phyloP scores from a whole-genome alignment of 225 moss, liverwort and hornwort species.

The Sphagnum tenellum region DNA sequence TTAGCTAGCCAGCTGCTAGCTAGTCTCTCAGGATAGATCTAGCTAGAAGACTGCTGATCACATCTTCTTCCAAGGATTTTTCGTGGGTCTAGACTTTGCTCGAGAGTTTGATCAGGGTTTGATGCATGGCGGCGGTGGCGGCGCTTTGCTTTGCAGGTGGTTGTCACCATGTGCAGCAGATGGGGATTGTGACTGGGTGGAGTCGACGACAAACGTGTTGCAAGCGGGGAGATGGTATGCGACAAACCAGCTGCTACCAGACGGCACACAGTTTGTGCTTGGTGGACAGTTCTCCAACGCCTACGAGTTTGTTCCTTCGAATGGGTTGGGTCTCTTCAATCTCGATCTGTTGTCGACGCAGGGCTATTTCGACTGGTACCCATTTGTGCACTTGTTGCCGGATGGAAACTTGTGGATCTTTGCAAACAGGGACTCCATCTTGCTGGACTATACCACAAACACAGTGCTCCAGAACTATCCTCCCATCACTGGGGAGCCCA shows the following conservation, averaged over 20 bases:
- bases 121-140: no score
- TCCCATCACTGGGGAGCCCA: constrained; percentile 25
- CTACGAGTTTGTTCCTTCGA: constrained; percentile 26
- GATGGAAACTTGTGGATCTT: constrained; percentile 36
- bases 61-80: no score
- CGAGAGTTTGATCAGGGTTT: no score
- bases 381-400: constrained; percentile 34
- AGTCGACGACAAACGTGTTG: constrained; percentile 4
- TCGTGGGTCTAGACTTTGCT: no score
- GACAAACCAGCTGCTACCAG: constrained; percentile 35
- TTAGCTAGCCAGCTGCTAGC: background rate
- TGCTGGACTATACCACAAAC: constrained; percentile 26
- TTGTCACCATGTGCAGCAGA: constrained; percentile 31
- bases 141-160: constrained; percentile 11
- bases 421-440: constrained; percentile 20
- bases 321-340: constrained; percentile 17
- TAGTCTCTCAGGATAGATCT: background rate
- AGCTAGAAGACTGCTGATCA: no score
- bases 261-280: constrained; percentile 26
- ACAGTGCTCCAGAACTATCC: constrained; percentile 18
- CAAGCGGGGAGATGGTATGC: constrained; percentile 23
- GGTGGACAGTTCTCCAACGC: constrained; percentile 14
- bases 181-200: constrained; percentile 31
- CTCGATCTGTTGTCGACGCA: constrained; percentile 20
- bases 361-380: constrained; percentile 22